phyloP scores from a whole-genome alignment of 306 rosid genomes.

The Fragaria ananassa region DNA sequence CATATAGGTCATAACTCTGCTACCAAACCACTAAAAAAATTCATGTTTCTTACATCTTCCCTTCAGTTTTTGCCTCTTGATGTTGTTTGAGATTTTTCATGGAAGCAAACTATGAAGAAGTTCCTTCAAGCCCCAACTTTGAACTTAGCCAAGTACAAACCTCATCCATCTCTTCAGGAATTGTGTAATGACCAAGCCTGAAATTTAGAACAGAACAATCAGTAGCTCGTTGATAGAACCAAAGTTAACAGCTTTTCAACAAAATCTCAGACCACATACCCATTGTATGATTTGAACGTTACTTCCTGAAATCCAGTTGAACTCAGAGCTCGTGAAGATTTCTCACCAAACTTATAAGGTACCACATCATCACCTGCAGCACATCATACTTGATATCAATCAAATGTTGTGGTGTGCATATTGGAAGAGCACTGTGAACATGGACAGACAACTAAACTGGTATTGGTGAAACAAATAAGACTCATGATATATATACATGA shows the following conservation, averaged over 20 bases:
- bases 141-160: constrained; percentile 76
- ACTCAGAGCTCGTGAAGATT: constrained; percentile 52
- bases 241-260: not conserved
- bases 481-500: not conserved
- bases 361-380: constrained; percentile 85
- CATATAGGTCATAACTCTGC: not conserved
- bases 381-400: not conserved
- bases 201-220: constrained; percentile 12
- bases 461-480: not conserved
- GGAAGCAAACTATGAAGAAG: constrained; percentile 27
- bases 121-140: constrained; percentile 73
- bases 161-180: constrained; percentile 92
- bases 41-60: constrained; percentile 6
- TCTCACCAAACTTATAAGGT: constrained; percentile 77
- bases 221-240: not conserved
- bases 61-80: not conserved
- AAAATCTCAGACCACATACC: constrained; percentile 39
- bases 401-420: not conserved
- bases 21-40: not conserved
- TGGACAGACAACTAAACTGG: not conserved
- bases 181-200: constrained; percentile 92
- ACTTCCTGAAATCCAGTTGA: constrained; percentile 72
- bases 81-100: not conserved
- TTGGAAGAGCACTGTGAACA: not conserved
- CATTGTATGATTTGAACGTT: constrained; percentile 65